These are phyloP conservation scores for Paulownia fortunei DNA, from an alignment of 257 asterid genomes.

Conservation along the genomic window DNA sequence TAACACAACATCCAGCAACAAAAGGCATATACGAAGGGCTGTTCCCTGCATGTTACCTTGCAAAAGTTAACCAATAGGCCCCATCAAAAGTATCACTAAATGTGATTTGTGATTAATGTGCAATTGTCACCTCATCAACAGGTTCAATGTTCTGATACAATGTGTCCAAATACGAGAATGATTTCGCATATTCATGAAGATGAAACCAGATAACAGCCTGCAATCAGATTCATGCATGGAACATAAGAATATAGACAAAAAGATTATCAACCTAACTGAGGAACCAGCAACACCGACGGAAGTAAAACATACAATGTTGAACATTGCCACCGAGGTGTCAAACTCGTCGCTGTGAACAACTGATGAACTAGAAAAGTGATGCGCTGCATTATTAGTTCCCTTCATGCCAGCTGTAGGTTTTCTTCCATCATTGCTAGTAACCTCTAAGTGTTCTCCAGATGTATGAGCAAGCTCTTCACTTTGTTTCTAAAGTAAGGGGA, in stretches of 20 bases:
- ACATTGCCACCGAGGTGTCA: constrained; percentile 66
- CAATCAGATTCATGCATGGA: constrained; percentile 35
- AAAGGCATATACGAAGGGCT: constrained; percentile 83
- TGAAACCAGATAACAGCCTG: constrained; percentile 95
- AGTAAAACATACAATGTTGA: constrained; percentile 65
- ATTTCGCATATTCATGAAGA: constrained; percentile 81
- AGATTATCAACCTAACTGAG: constrained; percentile 14
- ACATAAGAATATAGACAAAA: constrained; percentile 23
- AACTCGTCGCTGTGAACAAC: constrained; percentile 51
- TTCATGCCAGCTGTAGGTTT: constrained; percentile 46
- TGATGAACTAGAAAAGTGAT: constrained; percentile 54
- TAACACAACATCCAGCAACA: constrained; percentile 88
- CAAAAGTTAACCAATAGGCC: constrained; percentile 30
- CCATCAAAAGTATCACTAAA: constrained; percentile 13
- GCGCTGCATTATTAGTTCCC: constrained; percentile 42
- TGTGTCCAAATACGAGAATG: constrained; percentile 72
- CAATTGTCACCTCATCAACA: constrained; percentile 74
- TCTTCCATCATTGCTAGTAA: constrained; percentile 50
- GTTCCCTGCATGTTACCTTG: constrained; percentile 65
- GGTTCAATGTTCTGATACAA: constrained; percentile 88
- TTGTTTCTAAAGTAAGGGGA: constrained; percentile 58
- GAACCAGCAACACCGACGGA: constrained; percentile 24
- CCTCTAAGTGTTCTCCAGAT: constrained; percentile 61
- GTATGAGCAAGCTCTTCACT: constrained; percentile 62
- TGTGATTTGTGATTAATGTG: neutral